Base-by-base conservation (phyloP, 2,329 filamentous ascomycete genomes). In the Fusarium aywerte region DNA sequence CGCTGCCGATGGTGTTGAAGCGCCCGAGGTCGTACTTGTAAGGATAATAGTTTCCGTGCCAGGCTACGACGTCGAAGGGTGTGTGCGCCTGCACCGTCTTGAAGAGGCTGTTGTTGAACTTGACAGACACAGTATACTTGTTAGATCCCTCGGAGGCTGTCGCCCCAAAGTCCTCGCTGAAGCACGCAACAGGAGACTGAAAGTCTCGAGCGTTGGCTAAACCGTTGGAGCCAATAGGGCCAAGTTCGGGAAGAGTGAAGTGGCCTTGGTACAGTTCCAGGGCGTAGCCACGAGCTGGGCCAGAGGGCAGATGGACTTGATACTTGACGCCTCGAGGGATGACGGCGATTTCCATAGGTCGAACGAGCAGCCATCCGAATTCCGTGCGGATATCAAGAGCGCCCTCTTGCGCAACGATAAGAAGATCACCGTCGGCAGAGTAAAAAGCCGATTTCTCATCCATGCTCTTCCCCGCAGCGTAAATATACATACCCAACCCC, bases 11-110 rank as follows among this genome's bases (percentile, higher is more conserved):
- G 40, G 87, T 88, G 79, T 90, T 91, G 83, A 93, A 94, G 31
- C 90, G 87, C 25, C 89, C 90, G 1, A 94, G 84, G 72, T 93
- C 91, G 80, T 94, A 94, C 79, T 94, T 94, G 84, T 88, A 92
- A 0, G 91, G 91, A 62, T 90, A 90, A 78, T 93, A 93, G 65
- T 88, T 91, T 42, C 91, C 91, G 74, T 94, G 91, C 91, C 91
- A 94, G 4, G 89, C 90, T 4, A 93, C 91, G 0, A 94, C 87
- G 70, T 94, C 91, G 72, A 93, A 94, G 0, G 91, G 91, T 0
- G 88, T 90, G 75, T 93, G 91, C 12, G 82, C 76, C 78, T 93
- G 91, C 39, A 76, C 81, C 8, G 89, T 88, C 35, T 81, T 79
- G 78, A 91, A 93, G 49, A 92, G 84, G 44, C 83, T 81, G 68